Base-by-base conservation (phyloP, 2,329 filamentous ascomycete genomes). In the Penicillium sp. region DNA sequence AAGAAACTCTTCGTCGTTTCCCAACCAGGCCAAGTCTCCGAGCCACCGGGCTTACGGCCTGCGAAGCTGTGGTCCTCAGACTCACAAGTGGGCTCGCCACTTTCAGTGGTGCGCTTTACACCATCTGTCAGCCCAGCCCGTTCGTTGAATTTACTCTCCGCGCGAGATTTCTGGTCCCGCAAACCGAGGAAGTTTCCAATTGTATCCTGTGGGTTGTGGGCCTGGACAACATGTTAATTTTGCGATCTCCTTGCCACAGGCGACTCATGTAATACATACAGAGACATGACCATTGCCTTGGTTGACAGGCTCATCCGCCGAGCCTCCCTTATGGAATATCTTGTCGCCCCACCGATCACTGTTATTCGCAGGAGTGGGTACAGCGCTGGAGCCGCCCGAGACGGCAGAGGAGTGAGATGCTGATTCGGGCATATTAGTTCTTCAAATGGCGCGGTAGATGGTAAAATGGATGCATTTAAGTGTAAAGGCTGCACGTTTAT, bases 41-140 rank as follows among this genome's bases (percentile, higher is more conserved):
- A 51, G n/a, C 52, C 57, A 6, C 67, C 69, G 1, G 69, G 62
- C 45, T 60, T 65, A 12, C 50, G 49, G 1, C 50, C 42, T 66
- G 65, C 67, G 36, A 71, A 72, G 16, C 58, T 66, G 42, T 67
- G 65, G 46, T 72, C 69, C 47, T 72, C 68, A n/a, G 45, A 59
- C 6, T 59, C 56, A 43, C 63, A 65, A n/a, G 60, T 59, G 3
- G 59, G 58, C 21, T 65, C 54, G 3, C 53, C 51, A 16, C 41
- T 10, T 3, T 50, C 53, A 6, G 47, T 56, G 18, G 23, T 54
- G 3, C 53, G 39, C 4, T 16, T 42, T 1, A 26, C 7, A 42
- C 56, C 45, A 0, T 36, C 47, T 6, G 47, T 42, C 16, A 51
- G 13, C 42, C 56, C 54, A 23, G 49, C 52, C 4, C 57, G 60